Conservation (phyloP, 108 stramenopile genomes). For the Cyclotella atomus region DNA sequence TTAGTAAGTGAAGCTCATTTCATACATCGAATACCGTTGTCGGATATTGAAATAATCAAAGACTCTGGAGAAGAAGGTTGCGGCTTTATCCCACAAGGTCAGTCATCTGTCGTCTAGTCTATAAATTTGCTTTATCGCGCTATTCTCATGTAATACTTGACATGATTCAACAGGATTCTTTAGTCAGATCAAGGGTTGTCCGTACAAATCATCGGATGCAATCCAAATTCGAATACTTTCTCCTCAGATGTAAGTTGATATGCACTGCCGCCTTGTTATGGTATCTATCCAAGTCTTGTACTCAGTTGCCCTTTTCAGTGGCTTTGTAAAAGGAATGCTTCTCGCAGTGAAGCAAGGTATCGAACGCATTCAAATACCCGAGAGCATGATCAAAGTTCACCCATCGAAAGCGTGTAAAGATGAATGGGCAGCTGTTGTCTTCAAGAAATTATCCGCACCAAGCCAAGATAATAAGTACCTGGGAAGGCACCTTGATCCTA, state of each 20-base stretch:
- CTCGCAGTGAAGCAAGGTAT: conserved; percentile 37
- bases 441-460: conserved; percentile 4
- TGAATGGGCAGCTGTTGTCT: background rate
- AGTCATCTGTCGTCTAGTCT: background rate
- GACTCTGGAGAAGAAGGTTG: conserved; percentile 47
- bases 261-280: background rate
- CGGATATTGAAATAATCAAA: conserved; percentile 21
- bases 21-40: background rate
- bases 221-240: conserved; percentile 39
- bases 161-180: conserved; percentile 10
- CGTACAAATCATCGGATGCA: conserved; percentile 8
- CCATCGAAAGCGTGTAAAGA: conserved; percentile 4
- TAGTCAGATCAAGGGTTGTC: background rate
- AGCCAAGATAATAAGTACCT: conserved; percentile 2
- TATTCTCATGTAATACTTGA: background rate
- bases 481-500: conserved; percentile 34
- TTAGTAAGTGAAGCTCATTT: conserved; percentile 10
- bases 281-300: background rate
- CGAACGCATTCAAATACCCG: conserved; percentile 31
- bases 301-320: background rate
- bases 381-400: conserved; percentile 40
- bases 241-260: conserved; percentile 8
- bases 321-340: conserved; percentile 24
- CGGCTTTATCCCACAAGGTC: conserved; percentile 28
- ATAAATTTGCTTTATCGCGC: background rate